phyloP scores from a whole-genome alignment of 108 stramenopile genomes.

The Cyclotella cryptica region DNA sequence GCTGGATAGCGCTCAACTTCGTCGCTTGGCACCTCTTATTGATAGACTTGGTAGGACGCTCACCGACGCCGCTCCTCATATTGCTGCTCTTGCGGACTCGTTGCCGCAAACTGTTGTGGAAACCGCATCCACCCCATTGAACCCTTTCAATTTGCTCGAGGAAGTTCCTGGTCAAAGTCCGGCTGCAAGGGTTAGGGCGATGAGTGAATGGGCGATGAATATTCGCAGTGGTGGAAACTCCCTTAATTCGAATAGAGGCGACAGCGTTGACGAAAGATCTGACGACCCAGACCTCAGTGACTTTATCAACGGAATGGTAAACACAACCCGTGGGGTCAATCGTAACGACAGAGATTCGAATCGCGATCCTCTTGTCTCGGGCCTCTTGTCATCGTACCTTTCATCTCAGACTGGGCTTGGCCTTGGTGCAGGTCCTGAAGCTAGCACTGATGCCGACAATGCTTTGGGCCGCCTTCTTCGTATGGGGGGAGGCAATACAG shows the following conservation, averaged over 20 bases:
- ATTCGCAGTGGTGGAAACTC: background rate
- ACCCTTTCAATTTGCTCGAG: background rate
- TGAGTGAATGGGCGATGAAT: background rate
- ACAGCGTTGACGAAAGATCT: slow-evolving; percentile 1
- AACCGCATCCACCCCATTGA: background rate
- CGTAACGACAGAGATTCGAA: slow-evolving; percentile 29
- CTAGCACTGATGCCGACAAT: slow-evolving; percentile 9
- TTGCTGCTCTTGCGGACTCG: slow-evolving; percentile 75
- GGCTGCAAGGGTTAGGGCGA: slow-evolving; percentile 42
- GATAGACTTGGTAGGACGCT: slow-evolving; percentile 88
- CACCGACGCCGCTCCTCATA: slow-evolving; percentile 84
- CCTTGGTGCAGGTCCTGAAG: too few species aligned
- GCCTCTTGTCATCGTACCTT: slow-evolving; percentile 46
- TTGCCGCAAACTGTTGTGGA: slow-evolving; percentile 32
- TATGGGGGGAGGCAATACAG: slow-evolving; percentile 34
- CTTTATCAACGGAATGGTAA: slow-evolving; percentile 80
- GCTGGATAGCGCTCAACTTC: slow-evolving; percentile 37
- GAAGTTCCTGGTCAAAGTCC: slow-evolving; percentile 29
- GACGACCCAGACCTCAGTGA: slow-evolving; percentile 83
- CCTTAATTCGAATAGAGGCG: too few species aligned
- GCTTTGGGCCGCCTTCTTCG: slow-evolving; percentile 39
- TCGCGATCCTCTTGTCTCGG: slow-evolving; percentile 40
- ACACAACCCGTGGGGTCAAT: slow-evolving; percentile 69
- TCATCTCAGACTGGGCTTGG: slow-evolving; percentile 15
- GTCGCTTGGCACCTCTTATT: slow-evolving; percentile 77